Percentiles rank a stretch among this genome's conserved stretches.
phyloP scores from a whole-genome alignment of 139 green algal genomes.

The Zygnema circumcarinatum region DNA sequence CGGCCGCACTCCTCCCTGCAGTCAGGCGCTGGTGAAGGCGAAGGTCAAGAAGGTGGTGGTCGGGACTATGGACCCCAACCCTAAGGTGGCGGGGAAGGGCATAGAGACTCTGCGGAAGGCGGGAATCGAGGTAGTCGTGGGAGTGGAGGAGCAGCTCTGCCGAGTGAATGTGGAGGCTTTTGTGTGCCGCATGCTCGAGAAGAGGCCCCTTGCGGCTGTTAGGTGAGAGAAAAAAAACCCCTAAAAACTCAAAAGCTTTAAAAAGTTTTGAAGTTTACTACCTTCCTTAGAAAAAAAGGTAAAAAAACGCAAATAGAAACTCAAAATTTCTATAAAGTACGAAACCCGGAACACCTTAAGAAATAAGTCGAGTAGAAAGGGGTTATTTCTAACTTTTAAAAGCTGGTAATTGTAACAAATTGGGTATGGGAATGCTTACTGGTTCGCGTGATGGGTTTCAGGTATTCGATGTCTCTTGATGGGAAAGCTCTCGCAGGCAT shows the following conservation, averaged over 20 bases:
- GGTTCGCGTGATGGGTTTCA: no score
- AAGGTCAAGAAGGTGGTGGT: slow-evolving; percentile 70
- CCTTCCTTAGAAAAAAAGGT: neutral
- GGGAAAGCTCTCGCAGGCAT: neutral
- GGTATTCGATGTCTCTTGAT: slow-evolving; percentile 47
- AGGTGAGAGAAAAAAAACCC: slow-evolving; percentile 26
- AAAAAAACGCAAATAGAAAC: neutral
- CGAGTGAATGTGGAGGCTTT: slow-evolving; percentile 56
- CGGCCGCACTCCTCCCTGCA: slow-evolving; percentile 93
- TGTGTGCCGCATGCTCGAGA: slow-evolving; percentile 44
- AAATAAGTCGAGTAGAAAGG: neutral
- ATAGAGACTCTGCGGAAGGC: slow-evolving; percentile 58
- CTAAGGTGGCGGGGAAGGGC: slow-evolving; percentile 61
- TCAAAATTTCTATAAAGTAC: neutral
- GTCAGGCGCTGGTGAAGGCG: slow-evolving; percentile 84
- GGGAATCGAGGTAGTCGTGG: slow-evolving; percentile 63
- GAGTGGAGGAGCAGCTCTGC: slow-evolving; percentile 59
- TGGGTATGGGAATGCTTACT: neutral
- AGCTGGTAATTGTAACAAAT: neutral
- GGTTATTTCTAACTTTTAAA: neutral
- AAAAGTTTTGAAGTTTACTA: neutral
- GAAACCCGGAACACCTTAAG: no score
- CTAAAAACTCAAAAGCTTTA: neutral
- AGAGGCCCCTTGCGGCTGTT: slow-evolving; percentile 15
- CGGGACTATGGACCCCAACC: slow-evolving; percentile 62